Conservation (phyloP, 2,329 filamentous ascomycete genomes). For the Hypoxylon sp. region DNA sequence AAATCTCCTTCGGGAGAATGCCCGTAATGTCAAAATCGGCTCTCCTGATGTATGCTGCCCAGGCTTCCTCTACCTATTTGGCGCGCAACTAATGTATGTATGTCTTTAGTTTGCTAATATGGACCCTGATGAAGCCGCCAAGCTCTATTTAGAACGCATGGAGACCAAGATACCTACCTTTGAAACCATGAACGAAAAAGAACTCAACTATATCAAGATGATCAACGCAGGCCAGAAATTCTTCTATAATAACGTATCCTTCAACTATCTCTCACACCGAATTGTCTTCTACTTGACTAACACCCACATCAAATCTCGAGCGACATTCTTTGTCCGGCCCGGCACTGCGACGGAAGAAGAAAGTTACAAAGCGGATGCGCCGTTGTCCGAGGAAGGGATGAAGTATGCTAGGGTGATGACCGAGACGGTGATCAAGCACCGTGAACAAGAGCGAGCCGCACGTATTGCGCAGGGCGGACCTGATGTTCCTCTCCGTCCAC, state of each 20-base stretch:
- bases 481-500: constrained; percentile 78
- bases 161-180: constrained; percentile 94
- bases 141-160: constrained; percentile 91
- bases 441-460: constrained; percentile 82
- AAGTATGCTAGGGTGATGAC: constrained; percentile 90
- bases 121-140: constrained; percentile 91
- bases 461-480: constrained; percentile 77
- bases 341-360: constrained; percentile 90
- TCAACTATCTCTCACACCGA: constrained; percentile 95
- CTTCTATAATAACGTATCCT: constrained; percentile 96
- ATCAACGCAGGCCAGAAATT: constrained; percentile 96
- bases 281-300: constrained; percentile 99
- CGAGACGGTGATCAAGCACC: constrained; percentile 84
- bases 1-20: constrained; percentile 94
- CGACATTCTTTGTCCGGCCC: constrained; percentile 92
- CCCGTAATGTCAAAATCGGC: constrained; percentile 96
- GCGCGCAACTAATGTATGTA: constrained; percentile 41
- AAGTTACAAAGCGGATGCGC: constrained; percentile 91
- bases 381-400: constrained; percentile 82
- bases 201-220: constrained; percentile 99
- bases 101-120: constrained; percentile 82
- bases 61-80: neutral
- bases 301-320: constrained; percentile 93
- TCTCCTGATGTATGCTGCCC: constrained; percentile 81
- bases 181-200: constrained; percentile 94